Conservation (phyloP, 1,284 basidiomycete genomes). For the Coriolopsis trogii region DNA sequence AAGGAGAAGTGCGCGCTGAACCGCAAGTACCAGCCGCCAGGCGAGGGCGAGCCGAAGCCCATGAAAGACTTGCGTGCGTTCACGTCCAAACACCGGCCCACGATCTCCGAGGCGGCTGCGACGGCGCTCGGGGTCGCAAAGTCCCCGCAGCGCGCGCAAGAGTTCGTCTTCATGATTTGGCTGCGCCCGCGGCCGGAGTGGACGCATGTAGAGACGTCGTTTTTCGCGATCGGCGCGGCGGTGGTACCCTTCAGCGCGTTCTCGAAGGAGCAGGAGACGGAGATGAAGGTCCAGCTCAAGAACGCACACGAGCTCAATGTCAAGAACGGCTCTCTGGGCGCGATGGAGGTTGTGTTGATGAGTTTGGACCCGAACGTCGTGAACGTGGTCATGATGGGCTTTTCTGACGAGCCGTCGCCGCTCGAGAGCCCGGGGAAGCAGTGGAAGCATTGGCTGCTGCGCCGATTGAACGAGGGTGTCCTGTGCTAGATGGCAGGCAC, state of each 20-base stretch:
- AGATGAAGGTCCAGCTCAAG: constrained; percentile 27
- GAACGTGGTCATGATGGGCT: constrained; percentile 28
- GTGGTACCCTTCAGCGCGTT: constrained; percentile 23
- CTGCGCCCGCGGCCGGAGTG: constrained; percentile 21
- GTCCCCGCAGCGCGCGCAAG: constrained; percentile 17
- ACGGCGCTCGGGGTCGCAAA: constrained; percentile 25
- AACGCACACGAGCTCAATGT: constrained; percentile 19
- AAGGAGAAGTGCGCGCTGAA: constrained; percentile 28
- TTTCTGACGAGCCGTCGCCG: constrained; percentile 17
- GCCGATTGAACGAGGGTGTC: constrained; percentile 24
- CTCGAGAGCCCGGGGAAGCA: constrained; percentile 14
- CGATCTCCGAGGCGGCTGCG: constrained; percentile 21
- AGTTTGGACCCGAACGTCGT: constrained; percentile 19
- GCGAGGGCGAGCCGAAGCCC: constrained; percentile 11
- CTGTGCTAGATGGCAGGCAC: background rate
- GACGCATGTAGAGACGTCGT: constrained; percentile 23
- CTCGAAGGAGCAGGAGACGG: constrained; percentile 14
- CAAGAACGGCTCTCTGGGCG: constrained; percentile 17
- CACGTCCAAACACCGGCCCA: constrained; percentile 29
- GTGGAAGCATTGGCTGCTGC: constrained; percentile 26
- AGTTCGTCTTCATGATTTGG: constrained; percentile 22
- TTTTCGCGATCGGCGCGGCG: constrained; percentile 24
- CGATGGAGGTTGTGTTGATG: constrained; percentile 23
- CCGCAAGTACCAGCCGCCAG: constrained; percentile 12
- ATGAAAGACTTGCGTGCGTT: constrained; percentile 24